Evolutionary conservation across 2,329 filamentous ascomycete genomes (phyloP).

Genomic region (Clarireedia homoeocarpa): DNA sequence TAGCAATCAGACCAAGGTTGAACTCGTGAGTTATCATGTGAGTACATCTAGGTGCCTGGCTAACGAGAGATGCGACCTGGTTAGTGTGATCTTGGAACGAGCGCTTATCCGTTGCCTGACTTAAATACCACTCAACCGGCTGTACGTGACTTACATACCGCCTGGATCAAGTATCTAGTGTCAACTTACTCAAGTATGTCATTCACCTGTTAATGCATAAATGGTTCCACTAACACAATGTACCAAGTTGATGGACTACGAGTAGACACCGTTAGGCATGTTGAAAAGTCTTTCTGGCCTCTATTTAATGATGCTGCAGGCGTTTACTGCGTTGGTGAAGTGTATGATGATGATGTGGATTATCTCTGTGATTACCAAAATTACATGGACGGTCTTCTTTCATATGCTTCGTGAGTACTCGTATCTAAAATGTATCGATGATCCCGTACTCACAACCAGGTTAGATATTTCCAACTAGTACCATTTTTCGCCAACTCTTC

Average conservation of each 20-base stretch:
- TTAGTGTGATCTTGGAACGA: conserved; percentile 23
- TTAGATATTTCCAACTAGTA: conserved; percentile 3
- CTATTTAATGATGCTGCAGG: conserved; percentile 43
- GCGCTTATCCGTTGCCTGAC: conserved; percentile 25
- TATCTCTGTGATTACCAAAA: conserved; percentile 48
- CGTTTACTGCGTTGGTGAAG: conserved; percentile 54
- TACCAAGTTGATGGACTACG: conserved; percentile 38
- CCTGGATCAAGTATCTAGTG: conserved; percentile 23
- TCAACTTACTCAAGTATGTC: conserved; percentile 24
- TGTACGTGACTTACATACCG: conserved; percentile 17
- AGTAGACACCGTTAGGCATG: conserved; percentile 40
- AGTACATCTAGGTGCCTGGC: neutral
- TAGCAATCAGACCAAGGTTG: conserved; percentile 28
- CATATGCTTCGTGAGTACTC: conserved; percentile 11
- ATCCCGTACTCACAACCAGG: neutral
- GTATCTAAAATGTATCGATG: neutral
- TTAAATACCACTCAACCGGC: conserved; percentile 23
- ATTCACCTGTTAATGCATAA: neutral
- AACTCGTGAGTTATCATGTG: neutral
- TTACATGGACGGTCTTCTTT: conserved; percentile 46
- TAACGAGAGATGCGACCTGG: neutral
- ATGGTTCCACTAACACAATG: neutral
- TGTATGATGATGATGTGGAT: conserved; percentile 45
- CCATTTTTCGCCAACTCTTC: conserved; percentile 15
- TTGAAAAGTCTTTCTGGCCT: conserved; percentile 46